Conservation (phyloP, 495 filamentous ascomycete genomes). For the Hyaloscypha hepaticicola region DNA sequence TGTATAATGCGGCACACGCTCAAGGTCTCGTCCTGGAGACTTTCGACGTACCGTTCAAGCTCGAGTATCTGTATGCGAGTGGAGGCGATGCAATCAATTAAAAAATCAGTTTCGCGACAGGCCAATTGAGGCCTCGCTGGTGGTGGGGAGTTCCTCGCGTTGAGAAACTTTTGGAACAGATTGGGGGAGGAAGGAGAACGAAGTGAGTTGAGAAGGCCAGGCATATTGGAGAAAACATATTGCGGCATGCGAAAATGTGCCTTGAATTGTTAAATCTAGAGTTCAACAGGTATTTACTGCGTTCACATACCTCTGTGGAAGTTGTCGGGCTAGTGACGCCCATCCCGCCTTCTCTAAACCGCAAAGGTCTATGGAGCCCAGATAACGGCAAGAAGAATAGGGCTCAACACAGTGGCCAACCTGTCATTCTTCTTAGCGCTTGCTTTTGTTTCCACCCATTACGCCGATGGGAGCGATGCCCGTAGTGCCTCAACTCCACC, state of each 20-base stretch:
- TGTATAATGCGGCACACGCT: not conserved
- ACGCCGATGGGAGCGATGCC: not conserved
- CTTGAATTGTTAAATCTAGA: not conserved
- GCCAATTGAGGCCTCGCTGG: not conserved
- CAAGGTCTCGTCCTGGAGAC: not conserved
- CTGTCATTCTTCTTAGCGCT: not conserved
- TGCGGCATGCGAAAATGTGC: not conserved
- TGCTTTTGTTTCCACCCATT: not conserved
- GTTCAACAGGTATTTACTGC: not conserved
- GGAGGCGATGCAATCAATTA: not conserved
- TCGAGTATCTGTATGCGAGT: not conserved
- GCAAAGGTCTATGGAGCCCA: not conserved
- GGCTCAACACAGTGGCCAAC: not conserved
- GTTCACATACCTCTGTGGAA: not conserved
- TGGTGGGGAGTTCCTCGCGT: not conserved
- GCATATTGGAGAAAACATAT: not conserved
- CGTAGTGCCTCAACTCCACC: constrained; percentile 6
- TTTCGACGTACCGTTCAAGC: not conserved
- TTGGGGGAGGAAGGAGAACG: not conserved
- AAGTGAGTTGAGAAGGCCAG: not conserved
- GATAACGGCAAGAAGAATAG: not conserved
- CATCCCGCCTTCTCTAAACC: not conserved
- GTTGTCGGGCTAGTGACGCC: not conserved
- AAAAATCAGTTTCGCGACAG: not conserved
- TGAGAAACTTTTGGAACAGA: not conserved